A percentile compares a stretch with the other conserved stretches of the same genome.
Evolutionary conservation across 1,284 basidiomycete species (phyloP).

Genomic region (Boletus nobilissimus): DNA sequence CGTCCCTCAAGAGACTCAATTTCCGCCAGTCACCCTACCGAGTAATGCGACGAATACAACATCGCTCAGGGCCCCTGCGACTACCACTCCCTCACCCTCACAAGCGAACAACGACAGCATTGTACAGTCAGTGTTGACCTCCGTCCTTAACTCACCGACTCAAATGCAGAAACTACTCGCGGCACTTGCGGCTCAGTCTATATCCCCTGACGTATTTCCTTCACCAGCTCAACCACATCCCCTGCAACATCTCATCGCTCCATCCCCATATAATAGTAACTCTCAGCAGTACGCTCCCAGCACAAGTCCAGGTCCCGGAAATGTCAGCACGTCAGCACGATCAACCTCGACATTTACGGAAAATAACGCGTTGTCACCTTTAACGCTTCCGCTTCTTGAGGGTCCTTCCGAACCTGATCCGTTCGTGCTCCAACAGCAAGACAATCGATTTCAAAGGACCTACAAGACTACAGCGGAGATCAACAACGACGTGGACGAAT

Average conservation of each 20-base stretch:
- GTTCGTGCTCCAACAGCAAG: slow-evolving; percentile 50
- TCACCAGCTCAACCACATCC: slow-evolving; percentile 29
- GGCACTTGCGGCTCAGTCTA: slow-evolving; percentile 51
- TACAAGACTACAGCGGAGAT: slow-evolving; percentile 75
- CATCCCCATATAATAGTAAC: slow-evolving; percentile 45
- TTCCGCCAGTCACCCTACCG: background rate
- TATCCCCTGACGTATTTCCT: slow-evolving; percentile 39
- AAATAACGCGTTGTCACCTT: slow-evolving; percentile 31
- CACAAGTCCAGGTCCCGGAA: background rate
- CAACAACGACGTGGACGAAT: slow-evolving; percentile 75
- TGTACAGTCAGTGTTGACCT: slow-evolving; percentile 69
- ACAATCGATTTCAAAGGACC: slow-evolving; percentile 59
- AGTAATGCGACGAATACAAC: slow-evolving; percentile 23
- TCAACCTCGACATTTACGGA: slow-evolving; percentile 23
- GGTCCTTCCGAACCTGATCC: slow-evolving; percentile 41
- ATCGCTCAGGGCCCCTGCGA: slow-evolving; percentile 39
- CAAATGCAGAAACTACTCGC: slow-evolving; percentile 79
- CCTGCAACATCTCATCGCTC: slow-evolving; percentile 45
- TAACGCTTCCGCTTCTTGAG: slow-evolving; percentile 37
- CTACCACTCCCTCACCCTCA: slow-evolving; percentile 19
- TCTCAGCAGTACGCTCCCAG: slow-evolving; percentile 28
- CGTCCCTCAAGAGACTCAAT: slow-evolving; percentile 19
- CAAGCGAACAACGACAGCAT: slow-evolving; percentile 55
- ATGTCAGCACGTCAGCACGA: slow-evolving; percentile 8
- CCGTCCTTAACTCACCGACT: slow-evolving; percentile 67